Conservation (phyloP, 2,329 filamentous ascomycete species). For the Diplodia mutila region DNA sequence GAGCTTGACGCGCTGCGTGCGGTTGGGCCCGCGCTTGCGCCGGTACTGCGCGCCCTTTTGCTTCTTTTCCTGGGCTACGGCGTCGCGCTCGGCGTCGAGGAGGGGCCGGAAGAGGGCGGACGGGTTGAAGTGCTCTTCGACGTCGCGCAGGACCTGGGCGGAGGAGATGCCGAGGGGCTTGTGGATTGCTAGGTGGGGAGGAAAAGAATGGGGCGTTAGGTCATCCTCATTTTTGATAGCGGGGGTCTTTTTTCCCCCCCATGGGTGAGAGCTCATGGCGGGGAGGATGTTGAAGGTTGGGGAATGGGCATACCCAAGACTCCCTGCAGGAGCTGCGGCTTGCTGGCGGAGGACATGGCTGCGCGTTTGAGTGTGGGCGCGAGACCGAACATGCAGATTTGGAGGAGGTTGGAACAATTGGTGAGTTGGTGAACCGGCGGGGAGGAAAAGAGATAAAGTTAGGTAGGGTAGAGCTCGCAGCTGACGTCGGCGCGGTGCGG, state of each 20-base stretch:
- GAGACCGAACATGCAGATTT: neutral
- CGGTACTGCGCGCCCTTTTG: conserved; percentile 50
- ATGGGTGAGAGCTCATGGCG: neutral
- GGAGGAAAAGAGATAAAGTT: neutral
- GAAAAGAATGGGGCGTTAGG: neutral
- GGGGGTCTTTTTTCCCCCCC: neutral
- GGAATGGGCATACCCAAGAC: conserved; percentile 17
- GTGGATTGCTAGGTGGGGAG: conserved; percentile 71
- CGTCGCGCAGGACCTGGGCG: conserved; percentile 85
- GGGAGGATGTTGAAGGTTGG: neutral
- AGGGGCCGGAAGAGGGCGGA: conserved; percentile 79
- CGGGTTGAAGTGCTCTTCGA: conserved; percentile 81
- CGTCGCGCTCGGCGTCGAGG: conserved; percentile 65
- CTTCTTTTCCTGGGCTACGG: conserved; percentile 58
- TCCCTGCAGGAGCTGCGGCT: conserved; percentile 22
- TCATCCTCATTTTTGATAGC: neutral
- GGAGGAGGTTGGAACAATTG: neutral
- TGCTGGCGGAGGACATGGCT: conserved; percentile 3
- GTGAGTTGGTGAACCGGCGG: neutral
- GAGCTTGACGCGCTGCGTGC: conserved; percentile 70
- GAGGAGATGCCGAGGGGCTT: conserved; percentile 88
- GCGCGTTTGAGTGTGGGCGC: neutral
- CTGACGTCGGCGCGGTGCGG: conserved; percentile 14
- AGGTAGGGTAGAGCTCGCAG: neutral
- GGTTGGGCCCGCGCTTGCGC: conserved; percentile 53